phyloP scores from a whole-genome alignment of 2,329 filamentous ascomycete genomes.

The Penicillium rolfsii region DNA sequence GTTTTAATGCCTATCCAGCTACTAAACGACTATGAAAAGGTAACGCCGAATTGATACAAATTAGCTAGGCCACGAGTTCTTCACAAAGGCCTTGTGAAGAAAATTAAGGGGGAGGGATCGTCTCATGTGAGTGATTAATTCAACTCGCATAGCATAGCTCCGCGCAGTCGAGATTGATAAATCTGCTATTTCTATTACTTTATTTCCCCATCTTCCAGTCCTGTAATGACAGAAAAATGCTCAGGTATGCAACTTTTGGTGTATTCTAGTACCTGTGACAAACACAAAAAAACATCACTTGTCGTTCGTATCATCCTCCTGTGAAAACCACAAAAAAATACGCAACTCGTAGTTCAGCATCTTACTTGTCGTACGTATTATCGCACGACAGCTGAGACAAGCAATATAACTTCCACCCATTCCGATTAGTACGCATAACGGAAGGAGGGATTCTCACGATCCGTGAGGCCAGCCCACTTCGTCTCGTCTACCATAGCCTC shows the following conservation, averaged over 20 bases:
- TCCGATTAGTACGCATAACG: slow-evolving; percentile 39
- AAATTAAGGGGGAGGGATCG: too few species aligned
- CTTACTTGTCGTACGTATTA: background rate
- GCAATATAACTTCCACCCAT: background rate
- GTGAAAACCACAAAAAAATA: background rate
- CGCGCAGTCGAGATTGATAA: background rate
- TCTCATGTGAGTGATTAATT: too few species aligned
- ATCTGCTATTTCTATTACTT: background rate
- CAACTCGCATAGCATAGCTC: background rate
- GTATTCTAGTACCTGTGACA: background rate
- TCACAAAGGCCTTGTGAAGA: too few species aligned
- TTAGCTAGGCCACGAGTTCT: too few species aligned
- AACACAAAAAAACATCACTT: too few species aligned
- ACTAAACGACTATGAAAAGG: too few species aligned
- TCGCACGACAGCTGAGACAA: background rate
- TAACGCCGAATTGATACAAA: too few species aligned
- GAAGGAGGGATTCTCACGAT: slow-evolving; percentile 39
- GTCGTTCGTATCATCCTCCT: too few species aligned
- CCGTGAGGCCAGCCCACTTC: slow-evolving; percentile 40
- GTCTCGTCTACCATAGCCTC: slow-evolving; percentile 27
- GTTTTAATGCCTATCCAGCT: background rate
- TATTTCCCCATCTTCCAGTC: background rate
- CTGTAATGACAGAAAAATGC: background rate
- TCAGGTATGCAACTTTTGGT: background rate
- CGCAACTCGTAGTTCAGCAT: background rate